phyloP scores from a whole-genome alignment of 768 basidiomycete genomes.

The Suillus subluteus region DNA sequence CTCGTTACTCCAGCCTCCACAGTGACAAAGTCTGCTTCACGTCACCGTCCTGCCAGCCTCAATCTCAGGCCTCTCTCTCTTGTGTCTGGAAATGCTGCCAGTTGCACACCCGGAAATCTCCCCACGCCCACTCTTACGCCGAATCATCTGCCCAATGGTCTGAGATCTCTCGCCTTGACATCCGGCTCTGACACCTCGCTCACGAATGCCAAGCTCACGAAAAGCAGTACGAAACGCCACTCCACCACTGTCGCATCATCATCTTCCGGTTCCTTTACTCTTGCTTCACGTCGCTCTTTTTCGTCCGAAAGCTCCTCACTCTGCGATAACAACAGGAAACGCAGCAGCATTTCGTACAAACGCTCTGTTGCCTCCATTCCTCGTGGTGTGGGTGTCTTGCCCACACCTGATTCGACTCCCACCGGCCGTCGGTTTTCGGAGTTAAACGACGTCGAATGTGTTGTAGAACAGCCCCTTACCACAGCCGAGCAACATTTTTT shows the following conservation, averaged over 20 bases:
- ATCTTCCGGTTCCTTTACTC: slow-evolving; percentile 14
- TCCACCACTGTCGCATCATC: slow-evolving; percentile 15
- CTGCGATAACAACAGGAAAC: slow-evolving; percentile 37
- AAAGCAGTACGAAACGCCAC: slow-evolving; percentile 12
- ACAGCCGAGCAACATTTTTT: slow-evolving; percentile 84
- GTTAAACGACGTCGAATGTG: slow-evolving; percentile 23
- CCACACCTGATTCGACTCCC: slow-evolving; percentile 79
- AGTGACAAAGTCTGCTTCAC: slow-evolving; percentile 42
- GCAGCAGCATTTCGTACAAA: slow-evolving; percentile 81
- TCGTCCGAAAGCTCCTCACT: slow-evolving; percentile 27
- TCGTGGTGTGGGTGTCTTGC: slow-evolving; percentile 51
- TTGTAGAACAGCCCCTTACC: slow-evolving; percentile 55
- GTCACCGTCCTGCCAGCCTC: slow-evolving; percentile 67
- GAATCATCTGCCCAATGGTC: slow-evolving; percentile 44
- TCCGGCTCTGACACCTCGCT: slow-evolving; percentile 32
- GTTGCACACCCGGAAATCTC: slow-evolving; percentile 39
- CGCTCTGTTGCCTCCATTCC: slow-evolving; percentile 42
- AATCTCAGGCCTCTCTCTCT: slow-evolving; percentile 76
- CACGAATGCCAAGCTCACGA: slow-evolving; percentile 17
- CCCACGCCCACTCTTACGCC: slow-evolving; percentile 62
- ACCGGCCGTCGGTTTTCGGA: slow-evolving; percentile 50
- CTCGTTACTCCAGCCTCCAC: slow-evolving; percentile 36
- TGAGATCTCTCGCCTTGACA: slow-evolving; percentile 57
- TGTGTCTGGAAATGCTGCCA: slow-evolving; percentile 53
- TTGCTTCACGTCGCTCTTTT: slow-evolving; percentile 24